Base-by-base conservation (phyloP, 2,329 filamentous ascomycete species). In the Cladophialophora psammophila region DNA sequence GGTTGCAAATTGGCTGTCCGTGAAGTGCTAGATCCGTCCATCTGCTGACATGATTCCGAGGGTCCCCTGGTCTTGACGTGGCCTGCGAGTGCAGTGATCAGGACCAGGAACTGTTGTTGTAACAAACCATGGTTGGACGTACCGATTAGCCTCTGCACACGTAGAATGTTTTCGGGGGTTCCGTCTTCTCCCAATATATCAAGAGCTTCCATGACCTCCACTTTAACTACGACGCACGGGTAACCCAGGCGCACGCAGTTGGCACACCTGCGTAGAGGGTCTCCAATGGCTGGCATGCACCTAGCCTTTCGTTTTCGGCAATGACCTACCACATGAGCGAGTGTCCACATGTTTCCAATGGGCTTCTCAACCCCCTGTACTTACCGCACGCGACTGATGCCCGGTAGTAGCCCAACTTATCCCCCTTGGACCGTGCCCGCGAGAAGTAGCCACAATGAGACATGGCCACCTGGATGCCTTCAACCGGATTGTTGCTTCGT, bases 191-290 rank as follows among this genome's bases (percentile, higher is more conserved):
- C 52, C 36, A 63, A 34, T 9, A 52, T 32, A 48, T 56, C 60
- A 9, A 63, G 60, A n/a, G 60, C 60, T 38, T 63, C 60, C 60
- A 63, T 63, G 60, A 63, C 60, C 42, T 63, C 60, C 32, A 63
- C 60, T 50, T 63, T 63, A 7, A 63, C 53, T 6, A 57, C 60
- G 7, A 63, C 53, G 40, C 60, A 63, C n/a, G 36, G 60, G 53
- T 50, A 57, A 52, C 60, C 60, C 36, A 56, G 40, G 15, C 60
- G 60, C 15, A 63, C 53, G 40, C 53, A 63, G n/a, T 57, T 63
- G 15, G 60, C 31, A 52, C 60, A 63, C 18, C 40, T 56, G 60
- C 53, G 32, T 5, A 54, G 18, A 18, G 60, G 36, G 34, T 63
- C 53, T 13, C 36, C 53, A 31, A n/a, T 31, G 6, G 60, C 50